Evolutionary conservation across 2,329 filamentous ascomycete genomes (phyloP).

Genomic region (Aspergillus amoenus): DNA sequence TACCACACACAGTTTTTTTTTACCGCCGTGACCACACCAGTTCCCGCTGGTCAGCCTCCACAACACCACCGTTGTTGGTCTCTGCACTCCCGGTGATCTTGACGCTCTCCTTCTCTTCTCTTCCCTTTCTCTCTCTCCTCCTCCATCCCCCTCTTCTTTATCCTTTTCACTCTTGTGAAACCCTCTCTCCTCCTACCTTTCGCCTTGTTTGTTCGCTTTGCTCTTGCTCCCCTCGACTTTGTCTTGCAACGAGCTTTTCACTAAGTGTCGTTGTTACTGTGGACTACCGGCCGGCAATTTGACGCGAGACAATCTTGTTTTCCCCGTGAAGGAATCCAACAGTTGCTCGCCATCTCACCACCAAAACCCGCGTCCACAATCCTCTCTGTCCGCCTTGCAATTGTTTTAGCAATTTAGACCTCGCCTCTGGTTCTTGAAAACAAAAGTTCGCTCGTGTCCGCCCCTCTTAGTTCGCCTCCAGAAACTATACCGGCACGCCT

Average conservation of each 20-base stretch:
- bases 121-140: conserved; percentile 7
- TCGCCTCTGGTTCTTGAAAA: conserved; percentile 8
- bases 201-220: conserved; percentile 10
- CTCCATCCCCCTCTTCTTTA: conserved; percentile 13
- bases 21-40: not conserved
- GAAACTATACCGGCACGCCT: conserved; percentile 6
- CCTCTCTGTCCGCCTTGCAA: conserved; percentile 11
- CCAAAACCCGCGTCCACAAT: conserved; percentile 8
- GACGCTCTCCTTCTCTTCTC: conserved; percentile 7
- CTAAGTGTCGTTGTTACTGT: conserved; percentile 50
- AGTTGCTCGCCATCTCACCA: conserved; percentile 2
- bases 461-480: conserved; percentile 6
- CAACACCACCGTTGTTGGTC: not conserved
- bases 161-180: conserved; percentile 41
- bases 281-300: conserved; percentile 25
- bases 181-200: conserved; percentile 47
- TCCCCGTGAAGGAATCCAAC: conserved; percentile 12
- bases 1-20: not conserved
- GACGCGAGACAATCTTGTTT: conserved; percentile 24
- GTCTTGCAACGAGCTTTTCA: conserved; percentile 49
- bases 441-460: conserved; percentile 7
- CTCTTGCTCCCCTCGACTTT: conserved; percentile 18
- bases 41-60: not conserved
- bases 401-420: conserved; percentile 9
- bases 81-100: conserved; percentile 1